Conservation (phyloP, 352 stramenopile genomes). For the Blastocystis sp. region DNA sequence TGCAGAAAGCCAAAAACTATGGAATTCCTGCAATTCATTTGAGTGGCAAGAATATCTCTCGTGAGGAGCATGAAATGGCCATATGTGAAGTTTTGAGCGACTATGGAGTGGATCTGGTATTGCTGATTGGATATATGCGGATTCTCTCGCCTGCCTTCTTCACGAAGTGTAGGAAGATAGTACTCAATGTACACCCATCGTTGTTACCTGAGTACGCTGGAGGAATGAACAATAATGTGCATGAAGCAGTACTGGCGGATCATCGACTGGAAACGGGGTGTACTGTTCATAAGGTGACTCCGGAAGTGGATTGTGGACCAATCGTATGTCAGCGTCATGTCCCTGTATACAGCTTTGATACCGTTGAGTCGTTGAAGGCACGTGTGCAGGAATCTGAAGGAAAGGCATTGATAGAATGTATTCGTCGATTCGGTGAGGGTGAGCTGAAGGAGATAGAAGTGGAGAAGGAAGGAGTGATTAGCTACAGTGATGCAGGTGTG, state of each 20-base stretch:
- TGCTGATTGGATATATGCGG: constrained; percentile 98
- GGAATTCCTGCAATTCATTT: constrained; percentile 76
- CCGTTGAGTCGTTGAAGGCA: constrained; percentile 89
- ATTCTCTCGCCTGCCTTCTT: constrained; percentile 93
- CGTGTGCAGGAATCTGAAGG: constrained; percentile 95
- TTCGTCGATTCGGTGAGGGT: constrained; percentile 73
- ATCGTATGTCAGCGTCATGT: constrained; percentile 93
- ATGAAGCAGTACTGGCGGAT: constrained; percentile 93
- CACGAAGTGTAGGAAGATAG: constrained; percentile 77
- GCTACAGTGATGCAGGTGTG: constrained; percentile 94
- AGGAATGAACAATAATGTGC: constrained; percentile 97
- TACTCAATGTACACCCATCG: constrained; percentile 98
- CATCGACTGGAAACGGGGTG: constrained; percentile 91
- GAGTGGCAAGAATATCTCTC: constrained; percentile 74
- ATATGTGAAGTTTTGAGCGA: constrained; percentile 85
- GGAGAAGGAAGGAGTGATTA: constrained; percentile 79
- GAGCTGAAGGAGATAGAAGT: constrained; percentile 26
- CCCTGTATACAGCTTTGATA: constrained; percentile 83
- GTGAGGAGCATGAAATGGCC: constrained; percentile 89
- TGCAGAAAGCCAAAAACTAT: constrained; percentile 84
- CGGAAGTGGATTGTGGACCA: constrained; percentile 92
- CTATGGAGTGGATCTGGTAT: constrained; percentile 90
- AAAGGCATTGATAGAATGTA: constrained; percentile 84
- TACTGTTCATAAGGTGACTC: constrained; percentile 96
- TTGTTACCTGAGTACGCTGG: constrained; percentile 96